phyloP scores from a whole-genome alignment of 345 rosid species.

The Melaleuca alternifolia region DNA sequence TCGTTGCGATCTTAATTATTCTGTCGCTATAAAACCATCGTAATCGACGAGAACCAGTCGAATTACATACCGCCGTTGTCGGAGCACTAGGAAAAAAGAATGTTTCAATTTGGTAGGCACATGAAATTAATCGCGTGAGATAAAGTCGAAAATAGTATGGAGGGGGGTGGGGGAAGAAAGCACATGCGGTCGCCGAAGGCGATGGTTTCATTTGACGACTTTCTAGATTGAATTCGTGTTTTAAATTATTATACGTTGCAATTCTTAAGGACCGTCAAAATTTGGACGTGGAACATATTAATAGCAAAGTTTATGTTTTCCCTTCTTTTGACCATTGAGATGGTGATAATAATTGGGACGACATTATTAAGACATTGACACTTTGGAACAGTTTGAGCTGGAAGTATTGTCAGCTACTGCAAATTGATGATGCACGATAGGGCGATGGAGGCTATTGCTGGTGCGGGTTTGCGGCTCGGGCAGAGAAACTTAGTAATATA shows the following conservation, averaged over 20 bases:
- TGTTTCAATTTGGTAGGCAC: not conserved
- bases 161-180: no score
- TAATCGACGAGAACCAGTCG: accelerated
- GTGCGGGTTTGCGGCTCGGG: not conserved
- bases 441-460: not conserved
- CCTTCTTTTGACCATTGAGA: not conserved
- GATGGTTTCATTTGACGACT: not conserved
- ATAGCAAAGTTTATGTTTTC: accelerated
- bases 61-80: not conserved
- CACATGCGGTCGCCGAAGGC: not conserved
- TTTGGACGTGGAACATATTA: not conserved
- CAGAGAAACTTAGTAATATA: not conserved
- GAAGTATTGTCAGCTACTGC: not conserved
- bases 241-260: not conserved
- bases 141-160: not conserved
- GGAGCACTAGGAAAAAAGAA: not conserved
- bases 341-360: not conserved
- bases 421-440: accelerated
- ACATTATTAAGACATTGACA: not conserved
- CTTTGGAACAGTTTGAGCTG: not conserved
- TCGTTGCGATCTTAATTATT: not conserved
- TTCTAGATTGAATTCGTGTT: not conserved
- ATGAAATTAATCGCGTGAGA: not conserved
- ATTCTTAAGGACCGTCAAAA: not conserved
- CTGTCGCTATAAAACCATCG: not conserved